phyloP scores from a whole-genome alignment of 2,329 filamentous ascomycete species.

The Cercospora sesami region DNA sequence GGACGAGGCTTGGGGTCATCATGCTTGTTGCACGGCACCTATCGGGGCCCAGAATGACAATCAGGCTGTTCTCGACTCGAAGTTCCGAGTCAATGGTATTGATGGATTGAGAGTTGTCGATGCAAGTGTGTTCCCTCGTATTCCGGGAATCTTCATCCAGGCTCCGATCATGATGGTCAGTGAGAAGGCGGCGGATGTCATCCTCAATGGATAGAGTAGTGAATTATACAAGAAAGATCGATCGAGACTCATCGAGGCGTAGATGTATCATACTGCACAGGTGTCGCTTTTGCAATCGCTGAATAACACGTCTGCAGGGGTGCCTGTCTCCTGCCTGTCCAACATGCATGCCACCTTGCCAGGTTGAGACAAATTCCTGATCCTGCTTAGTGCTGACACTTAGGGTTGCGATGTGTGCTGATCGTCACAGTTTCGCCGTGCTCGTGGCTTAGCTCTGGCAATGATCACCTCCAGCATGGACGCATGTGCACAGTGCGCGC shows the following conservation, averaged over 20 bases:
- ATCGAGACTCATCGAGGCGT: neutral
- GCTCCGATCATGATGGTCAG: conserved; percentile 57
- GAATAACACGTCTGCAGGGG: neutral
- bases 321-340: neutral
- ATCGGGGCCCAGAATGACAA: conserved; percentile 48
- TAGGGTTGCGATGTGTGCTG: neutral
- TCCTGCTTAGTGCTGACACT: conserved; percentile 1
- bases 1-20: conserved; percentile 54
- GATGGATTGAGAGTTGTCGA: conserved; percentile 32
- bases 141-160: conserved; percentile 57
- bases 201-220: conserved; percentile 37
- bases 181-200: conserved; percentile 63
- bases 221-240: neutral
- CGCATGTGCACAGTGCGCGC: neutral
- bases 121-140: conserved; percentile 49
- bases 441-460: neutral
- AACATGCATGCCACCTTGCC: neutral
- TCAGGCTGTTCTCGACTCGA: conserved; percentile 23
- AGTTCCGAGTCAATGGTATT: conserved; percentile 22
- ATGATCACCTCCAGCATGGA: neutral
- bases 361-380: neutral
- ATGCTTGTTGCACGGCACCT: conserved; percentile 56
- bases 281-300: neutral
- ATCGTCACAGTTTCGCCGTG: neutral
- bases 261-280: neutral